phyloP scores from a whole-genome alignment of 768 basidiomycete species.

The Boletus rex-veris region DNA sequence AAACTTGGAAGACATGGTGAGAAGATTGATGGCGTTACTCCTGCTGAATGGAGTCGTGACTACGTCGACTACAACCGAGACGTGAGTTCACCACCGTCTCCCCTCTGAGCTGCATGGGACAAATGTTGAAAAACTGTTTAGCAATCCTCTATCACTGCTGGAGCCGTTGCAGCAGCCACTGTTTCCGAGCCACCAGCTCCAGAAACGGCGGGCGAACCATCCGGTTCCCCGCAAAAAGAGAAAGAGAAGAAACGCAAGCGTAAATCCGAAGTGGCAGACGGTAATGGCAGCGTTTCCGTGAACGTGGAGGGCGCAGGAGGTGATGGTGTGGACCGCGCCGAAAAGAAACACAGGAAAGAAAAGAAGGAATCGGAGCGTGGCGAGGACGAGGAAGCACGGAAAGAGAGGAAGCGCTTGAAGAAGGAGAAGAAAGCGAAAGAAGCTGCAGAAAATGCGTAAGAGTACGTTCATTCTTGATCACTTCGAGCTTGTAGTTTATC shows the following conservation, averaged over 20 bases:
- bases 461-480: neutral
- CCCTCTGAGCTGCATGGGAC: neutral
- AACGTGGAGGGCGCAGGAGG: conserved; percentile 32
- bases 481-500: neutral
- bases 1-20: conserved; percentile 95
- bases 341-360: conserved; percentile 60
- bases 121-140: conserved; percentile 21
- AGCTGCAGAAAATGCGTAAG: conserved; percentile 31
- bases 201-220: conserved; percentile 31
- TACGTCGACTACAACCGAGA: conserved; percentile 92
- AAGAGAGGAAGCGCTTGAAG: conserved; percentile 61
- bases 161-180: conserved; percentile 20
- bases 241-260: conserved; percentile 88
- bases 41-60: conserved; percentile 85
- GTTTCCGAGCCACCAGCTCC: conserved; percentile 27
- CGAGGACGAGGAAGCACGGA: conserved; percentile 56
- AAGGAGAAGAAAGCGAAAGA: conserved; percentile 64
- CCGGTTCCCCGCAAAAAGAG: conserved; percentile 39
- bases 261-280: conserved; percentile 56
- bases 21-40: conserved; percentile 82
- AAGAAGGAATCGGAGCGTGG: conserved; percentile 45
- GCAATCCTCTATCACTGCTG: conserved; percentile 39
- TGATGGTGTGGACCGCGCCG: conserved; percentile 49
- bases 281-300: conserved; percentile 42
- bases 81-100: conserved; percentile 29